These are phyloP conservation scores for Triticum dicoccoides DNA, from an alignment of 176 grass and related monocot genomes.

Conservation along the genomic window DNA sequence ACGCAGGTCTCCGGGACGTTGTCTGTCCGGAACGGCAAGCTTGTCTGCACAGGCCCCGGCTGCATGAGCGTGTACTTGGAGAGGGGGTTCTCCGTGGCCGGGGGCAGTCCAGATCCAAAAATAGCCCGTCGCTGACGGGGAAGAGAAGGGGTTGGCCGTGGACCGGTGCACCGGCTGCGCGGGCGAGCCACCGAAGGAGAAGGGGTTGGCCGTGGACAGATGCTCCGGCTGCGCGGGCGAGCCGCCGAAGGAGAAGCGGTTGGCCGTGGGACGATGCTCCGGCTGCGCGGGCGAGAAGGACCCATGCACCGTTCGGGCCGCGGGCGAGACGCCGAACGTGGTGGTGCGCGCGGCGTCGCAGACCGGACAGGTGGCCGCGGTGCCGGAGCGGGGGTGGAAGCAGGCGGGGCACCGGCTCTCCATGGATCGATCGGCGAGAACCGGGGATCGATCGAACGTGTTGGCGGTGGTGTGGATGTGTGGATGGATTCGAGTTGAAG, in stretches of 20 bases:
- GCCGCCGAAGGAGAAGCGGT: no score
- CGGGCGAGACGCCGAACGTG: background rate
- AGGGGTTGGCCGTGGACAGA: no score
- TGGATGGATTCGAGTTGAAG: background rate
- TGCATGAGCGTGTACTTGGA: background rate
- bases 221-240: no score
- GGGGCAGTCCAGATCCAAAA: background rate
- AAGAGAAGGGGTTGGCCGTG: no score
- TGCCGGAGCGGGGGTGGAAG: conserved; percentile 53
- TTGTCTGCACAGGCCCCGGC: background rate
- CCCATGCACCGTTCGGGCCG: background rate
- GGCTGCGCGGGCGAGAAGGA: background rate
- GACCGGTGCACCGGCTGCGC: no score
- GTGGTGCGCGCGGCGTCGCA: conserved; percentile 38
- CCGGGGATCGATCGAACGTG: background rate
- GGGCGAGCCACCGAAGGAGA: no score
- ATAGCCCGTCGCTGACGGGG: no score
- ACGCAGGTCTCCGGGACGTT: background rate
- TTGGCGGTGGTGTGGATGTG: background rate
- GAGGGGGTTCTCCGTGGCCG: background rate
- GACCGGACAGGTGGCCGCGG: conserved; percentile 44
- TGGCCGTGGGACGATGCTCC: background rate
- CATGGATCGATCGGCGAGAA: background rate
- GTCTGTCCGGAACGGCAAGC: background rate
- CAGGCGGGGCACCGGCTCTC: background rate